Percentiles rank a stretch among this genome's conserved stretches.
phyloP scores from a whole-genome alignment of 2,329 filamentous ascomycete genomes.

The Cadophora malorum region DNA sequence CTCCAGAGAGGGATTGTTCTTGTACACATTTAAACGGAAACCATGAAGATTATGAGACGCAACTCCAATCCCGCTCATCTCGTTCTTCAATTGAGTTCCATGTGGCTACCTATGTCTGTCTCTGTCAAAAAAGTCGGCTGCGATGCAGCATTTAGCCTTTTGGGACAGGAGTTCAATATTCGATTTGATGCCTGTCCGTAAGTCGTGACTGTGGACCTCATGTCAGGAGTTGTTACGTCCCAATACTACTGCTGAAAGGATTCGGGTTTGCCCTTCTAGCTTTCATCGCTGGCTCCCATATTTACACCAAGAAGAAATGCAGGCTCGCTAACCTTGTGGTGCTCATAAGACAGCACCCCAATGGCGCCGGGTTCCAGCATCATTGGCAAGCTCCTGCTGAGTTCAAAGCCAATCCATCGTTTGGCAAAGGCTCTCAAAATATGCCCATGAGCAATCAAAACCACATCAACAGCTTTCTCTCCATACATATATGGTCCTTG shows the following conservation, averaged over 20 bases:
- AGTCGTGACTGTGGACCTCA: not conserved
- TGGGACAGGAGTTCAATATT: not conserved
- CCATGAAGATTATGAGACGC: conserved; percentile 15
- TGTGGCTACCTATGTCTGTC: not conserved
- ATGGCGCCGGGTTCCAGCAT: conserved; percentile 50
- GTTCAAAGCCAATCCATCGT: conserved; percentile 57
- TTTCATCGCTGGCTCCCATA: conserved; percentile 36
- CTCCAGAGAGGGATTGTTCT: conserved; percentile 63
- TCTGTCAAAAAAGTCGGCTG: not conserved
- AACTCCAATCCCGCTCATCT: not conserved
- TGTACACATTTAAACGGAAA: conserved; percentile 62
- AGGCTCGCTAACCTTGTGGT: conserved; percentile 47
- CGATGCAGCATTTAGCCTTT: not conserved
- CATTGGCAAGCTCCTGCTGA: conserved; percentile 45
- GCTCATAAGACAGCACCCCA: conserved; percentile 48
- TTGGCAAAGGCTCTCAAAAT: conserved; percentile 61
- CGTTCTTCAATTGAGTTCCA: not conserved
- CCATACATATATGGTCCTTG: conserved; percentile 53
- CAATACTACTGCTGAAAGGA: not conserved
- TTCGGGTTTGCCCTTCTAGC: not conserved
- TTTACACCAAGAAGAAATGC: conserved; percentile 48
- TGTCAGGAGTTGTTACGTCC: not conserved
- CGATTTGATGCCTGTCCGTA: not conserved
- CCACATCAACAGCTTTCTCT: conserved; percentile 53
- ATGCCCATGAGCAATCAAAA: conserved; percentile 56